Conservation (phyloP, 768 basidiomycete species). For the Daedalea quercina region DNA sequence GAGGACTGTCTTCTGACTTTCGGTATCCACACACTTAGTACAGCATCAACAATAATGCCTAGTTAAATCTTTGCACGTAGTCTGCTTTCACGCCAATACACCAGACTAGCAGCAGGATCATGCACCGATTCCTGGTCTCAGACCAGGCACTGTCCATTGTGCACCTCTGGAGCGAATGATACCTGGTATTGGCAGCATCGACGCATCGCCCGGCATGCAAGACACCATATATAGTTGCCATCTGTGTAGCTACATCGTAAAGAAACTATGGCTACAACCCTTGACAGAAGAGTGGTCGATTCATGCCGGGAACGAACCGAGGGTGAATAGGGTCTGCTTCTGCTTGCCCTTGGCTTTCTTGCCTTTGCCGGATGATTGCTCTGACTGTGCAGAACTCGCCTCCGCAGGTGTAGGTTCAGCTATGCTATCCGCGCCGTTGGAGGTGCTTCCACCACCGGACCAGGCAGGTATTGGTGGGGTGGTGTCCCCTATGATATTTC, state of each 20-base stretch:
- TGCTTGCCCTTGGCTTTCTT: slow-evolving; percentile 80
- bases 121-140: too few relatives aligned
- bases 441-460: slow-evolving; percentile 13
- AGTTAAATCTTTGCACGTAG: too few relatives aligned
- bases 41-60: too few relatives aligned
- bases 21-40: too few relatives aligned
- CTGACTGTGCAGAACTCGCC: slow-evolving; percentile 9
- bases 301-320: slow-evolving; percentile 43
- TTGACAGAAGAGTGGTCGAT: not conserved
- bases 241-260: not conserved
- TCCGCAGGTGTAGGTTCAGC: not conserved
- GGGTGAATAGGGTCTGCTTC: slow-evolving; percentile 78
- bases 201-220: not conserved
- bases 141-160: too few relatives aligned
- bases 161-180: too few relatives aligned
- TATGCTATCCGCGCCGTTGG: slow-evolving; percentile 1
- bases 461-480: slow-evolving; percentile 27
- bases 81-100: too few relatives aligned
- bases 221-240: not conserved
- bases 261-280: not conserved
- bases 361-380: slow-evolving; percentile 32
- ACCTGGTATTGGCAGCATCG: not conserved
- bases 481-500: slow-evolving; percentile 56
- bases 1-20: too few relatives aligned
- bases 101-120: too few relatives aligned